Evolutionary conservation across 805 yeast species (phyloP).

Genomic region (Ogataea trehalophila): DNA sequence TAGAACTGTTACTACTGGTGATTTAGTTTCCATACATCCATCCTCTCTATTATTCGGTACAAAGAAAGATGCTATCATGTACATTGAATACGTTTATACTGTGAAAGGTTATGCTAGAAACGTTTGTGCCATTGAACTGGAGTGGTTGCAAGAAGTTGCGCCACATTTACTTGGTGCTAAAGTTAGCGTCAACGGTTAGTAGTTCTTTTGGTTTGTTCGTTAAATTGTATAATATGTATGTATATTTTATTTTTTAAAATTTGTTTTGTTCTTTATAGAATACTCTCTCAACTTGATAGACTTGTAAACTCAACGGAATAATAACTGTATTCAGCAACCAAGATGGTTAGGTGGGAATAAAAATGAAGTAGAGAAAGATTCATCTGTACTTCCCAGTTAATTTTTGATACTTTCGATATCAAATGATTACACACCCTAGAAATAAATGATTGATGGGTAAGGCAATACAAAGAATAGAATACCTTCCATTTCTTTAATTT

Average conservation of each 20-base stretch:
- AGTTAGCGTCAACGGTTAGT: conserved; percentile 10
- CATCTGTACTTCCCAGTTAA: no score
- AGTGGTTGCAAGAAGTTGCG: conserved; percentile 82
- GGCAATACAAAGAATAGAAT: no score
- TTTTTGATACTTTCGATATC: no score
- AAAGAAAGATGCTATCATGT: conserved; percentile 83
- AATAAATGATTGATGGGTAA: no score
- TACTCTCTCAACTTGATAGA: no score
- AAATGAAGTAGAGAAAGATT: no score
- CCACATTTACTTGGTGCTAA: conserved; percentile 54
- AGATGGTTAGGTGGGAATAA: no score
- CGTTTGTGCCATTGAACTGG: conserved; percentile 74
- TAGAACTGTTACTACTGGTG: conserved; percentile 80
- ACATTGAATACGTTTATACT: conserved; percentile 90
- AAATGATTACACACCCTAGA: no score
- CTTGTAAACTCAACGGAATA: no score
- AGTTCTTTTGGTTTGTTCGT: neutral
- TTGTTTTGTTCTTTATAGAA: no score
- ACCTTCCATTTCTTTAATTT: no score
- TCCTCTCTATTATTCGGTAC: conserved; percentile 83
- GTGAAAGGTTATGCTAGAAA: conserved; percentile 88
- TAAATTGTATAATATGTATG: neutral
- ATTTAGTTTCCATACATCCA: conserved; percentile 83
- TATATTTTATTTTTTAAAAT: neutral
- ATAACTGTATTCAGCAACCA: no score